These are phyloP conservation scores for Lachancea mirantina DNA, from an alignment of 805 yeast species.

Conservation along the genomic window DNA sequence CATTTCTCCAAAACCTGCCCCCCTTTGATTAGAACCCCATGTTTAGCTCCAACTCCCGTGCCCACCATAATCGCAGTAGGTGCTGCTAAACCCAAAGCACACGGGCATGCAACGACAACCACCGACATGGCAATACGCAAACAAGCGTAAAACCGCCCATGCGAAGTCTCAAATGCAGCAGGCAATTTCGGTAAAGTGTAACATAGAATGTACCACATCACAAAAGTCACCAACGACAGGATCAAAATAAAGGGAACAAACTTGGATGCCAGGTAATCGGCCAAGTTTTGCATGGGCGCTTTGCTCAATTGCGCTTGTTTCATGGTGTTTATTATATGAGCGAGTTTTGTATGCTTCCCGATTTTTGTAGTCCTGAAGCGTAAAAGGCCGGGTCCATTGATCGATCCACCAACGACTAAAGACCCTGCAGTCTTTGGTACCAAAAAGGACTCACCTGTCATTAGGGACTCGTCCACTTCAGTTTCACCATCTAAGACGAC, in stretches of 20 bases:
- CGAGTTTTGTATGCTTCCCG: conserved; percentile 79
- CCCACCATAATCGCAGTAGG: conserved; percentile 99
- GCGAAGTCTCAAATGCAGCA: conserved; percentile 35
- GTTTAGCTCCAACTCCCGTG: conserved; percentile 87
- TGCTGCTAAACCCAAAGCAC: conserved; percentile 94
- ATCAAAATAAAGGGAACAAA: conserved; percentile 73
- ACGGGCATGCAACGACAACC: conserved; percentile 96
- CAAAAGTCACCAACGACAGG: conserved; percentile 61
- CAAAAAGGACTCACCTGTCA: conserved; percentile 88
- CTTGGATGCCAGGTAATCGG: conserved; percentile 75
- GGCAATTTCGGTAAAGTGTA: conserved; percentile 38
- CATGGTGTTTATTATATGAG: conserved; percentile 80
- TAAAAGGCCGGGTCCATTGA: conserved; percentile 70
- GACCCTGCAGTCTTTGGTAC: conserved; percentile 57
- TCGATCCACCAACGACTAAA: conserved; percentile 78
- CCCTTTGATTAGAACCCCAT: conserved; percentile 88
- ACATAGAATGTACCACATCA: conserved; percentile 47
- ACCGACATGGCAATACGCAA: conserved; percentile 82
- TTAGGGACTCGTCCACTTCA: conserved; percentile 79
- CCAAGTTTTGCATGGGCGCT: conserved; percentile 86
- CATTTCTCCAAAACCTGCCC: conserved; percentile 82
- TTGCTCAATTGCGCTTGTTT: conserved; percentile 81
- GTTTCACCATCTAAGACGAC: conserved; percentile 66
- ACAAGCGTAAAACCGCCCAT: conserved; percentile 59
- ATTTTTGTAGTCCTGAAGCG: conserved; percentile 61